Base-by-base conservation (phyloP, 2,329 filamentous ascomycete species). In the Hypoxylon sp. region DNA sequence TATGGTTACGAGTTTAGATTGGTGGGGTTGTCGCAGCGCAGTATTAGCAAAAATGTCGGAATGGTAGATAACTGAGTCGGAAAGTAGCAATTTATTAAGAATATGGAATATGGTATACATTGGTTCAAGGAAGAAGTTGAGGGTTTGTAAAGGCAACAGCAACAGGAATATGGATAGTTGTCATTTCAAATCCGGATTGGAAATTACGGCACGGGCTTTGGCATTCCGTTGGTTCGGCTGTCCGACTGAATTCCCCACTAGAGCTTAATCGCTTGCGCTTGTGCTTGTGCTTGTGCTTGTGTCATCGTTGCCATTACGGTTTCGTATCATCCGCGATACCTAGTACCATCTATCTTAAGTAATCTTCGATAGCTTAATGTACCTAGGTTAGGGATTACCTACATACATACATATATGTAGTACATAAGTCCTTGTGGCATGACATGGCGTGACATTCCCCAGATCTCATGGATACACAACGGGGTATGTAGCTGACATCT, bases 191-290 rank as follows among this genome's bases (percentile, higher is more conserved):
- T 26, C 24, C 24, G 7, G 19, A 17, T 39, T 17, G 11, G 8
- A 17, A 15, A 15, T 19, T n/a, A 41, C 37, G 37, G 37, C 37
- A 41, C 37, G 13, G 32, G 32, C 32, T 34, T 15, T 34, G 32
- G 11, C 10, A 34, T 34, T 34, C 32, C 13, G 32, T 34, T 34
- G 32, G 41, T 44, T 7, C 17, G 11, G 8, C 39, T 20, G 11
- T 46, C 22, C 19, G 41, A 44, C 30, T 32, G 6, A 10, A 28
- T 52, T 53, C 51, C 37, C 58, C 58, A 51, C 47, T 13, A 50
- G 39, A 61, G 51, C 58, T 56, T 60, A 59, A 28, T 55, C 26
- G n/a, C n/a, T n/a, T n/a, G n/a, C n/a, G n/a, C n/a, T n/a, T n/a
- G n/a, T n/a, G n/a, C n/a, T n/a, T n/a, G n/a, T n/a, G n/a, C n/a